phyloP scores from a whole-genome alignment of 495 filamentous ascomycete species.

The Aspergillus heteromorphus region DNA sequence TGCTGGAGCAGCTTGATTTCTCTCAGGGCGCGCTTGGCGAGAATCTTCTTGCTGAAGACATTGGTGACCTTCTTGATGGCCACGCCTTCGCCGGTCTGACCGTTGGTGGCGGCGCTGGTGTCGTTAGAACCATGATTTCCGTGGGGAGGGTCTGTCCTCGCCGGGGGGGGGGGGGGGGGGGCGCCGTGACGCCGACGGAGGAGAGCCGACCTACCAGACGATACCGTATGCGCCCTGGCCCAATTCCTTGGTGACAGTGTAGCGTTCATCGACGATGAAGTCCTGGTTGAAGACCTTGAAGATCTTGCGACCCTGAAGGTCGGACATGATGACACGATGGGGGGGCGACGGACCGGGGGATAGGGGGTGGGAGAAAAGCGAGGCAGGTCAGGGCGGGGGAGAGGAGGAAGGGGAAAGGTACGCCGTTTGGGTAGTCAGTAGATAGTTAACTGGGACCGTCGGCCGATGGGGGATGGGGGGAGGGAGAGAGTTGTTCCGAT shows the following conservation, averaged over 20 bases:
- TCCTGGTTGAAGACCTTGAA: conserved; percentile 99
- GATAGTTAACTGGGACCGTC: neutral
- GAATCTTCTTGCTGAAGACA: conserved; percentile 99
- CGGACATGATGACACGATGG: conserved; percentile 53
- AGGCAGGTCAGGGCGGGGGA: neutral
- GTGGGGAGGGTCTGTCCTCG: neutral
- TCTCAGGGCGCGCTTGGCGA: conserved; percentile 93
- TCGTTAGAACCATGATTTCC: neutral
- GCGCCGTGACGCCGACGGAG: neutral
- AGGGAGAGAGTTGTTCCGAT: conserved; percentile 2
- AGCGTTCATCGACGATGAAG: conserved; percentile 96
- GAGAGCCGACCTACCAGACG: conserved; percentile 68
- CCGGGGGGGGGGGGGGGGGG: neutral
- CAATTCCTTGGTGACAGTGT: conserved; percentile 97
- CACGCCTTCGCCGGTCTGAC: conserved; percentile 87
- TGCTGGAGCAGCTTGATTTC: conserved; percentile 99
- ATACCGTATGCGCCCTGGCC: conserved; percentile 98
- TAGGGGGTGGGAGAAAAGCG: conserved; percentile 10
- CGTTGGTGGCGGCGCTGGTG: conserved; percentile 82
- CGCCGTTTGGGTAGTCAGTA: too few species aligned
- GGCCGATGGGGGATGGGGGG: neutral
- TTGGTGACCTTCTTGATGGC: conserved; percentile 99
- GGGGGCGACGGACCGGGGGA: conserved; percentile 7
- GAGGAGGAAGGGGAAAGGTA: neutral
- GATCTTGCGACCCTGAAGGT: conserved; percentile 81